phyloP scores from a whole-genome alignment of 441 rosid species.

The Gossypium laxum region DNA sequence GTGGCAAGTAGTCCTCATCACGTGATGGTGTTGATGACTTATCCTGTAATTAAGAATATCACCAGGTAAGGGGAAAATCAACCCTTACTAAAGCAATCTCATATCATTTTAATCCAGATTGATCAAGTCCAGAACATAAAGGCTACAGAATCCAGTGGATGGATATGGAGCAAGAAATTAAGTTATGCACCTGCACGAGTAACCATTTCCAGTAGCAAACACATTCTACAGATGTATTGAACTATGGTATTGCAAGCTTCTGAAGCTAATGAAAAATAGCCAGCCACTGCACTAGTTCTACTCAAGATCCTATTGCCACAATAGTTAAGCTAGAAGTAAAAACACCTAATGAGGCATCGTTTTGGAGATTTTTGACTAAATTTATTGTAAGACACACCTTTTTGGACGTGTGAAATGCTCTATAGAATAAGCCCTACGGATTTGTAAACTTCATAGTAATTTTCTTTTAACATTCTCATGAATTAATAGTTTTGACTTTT shows the following conservation, averaged over 20 bases:
- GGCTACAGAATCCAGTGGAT: slow-evolving; percentile 7
- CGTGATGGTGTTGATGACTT: slow-evolving; percentile 50
- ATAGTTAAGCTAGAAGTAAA: neutral
- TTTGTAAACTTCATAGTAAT: neutral
- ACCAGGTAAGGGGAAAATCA: slow-evolving; percentile 31
- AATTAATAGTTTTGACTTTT: neutral
- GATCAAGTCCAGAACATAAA: neutral
- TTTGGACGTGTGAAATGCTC: neutral
- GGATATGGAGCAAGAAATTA: neutral
- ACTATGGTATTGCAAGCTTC: slow-evolving; percentile 6
- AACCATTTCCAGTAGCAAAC: neutral
- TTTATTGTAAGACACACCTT: neutral
- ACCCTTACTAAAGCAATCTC: slow-evolving; percentile 16
- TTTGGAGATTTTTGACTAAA: neutral
- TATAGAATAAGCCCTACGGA: neutral
- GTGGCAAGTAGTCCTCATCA: slow-evolving; percentile 46
- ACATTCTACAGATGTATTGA: neutral
- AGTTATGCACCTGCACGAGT: neutral
- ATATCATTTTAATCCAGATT: slow-evolving; percentile 16
- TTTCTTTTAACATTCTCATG: neutral
- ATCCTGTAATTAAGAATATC: slow-evolving; percentile 63
- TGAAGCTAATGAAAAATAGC: neutral
- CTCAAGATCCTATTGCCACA: slow-evolving; percentile 1
- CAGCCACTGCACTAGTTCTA: neutral
- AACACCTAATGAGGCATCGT: neutral